Percentiles rank a stretch among this genome's conserved stretches.
phyloP scores from a whole-genome alignment of 2,329 filamentous ascomycete species.

The Fusarium tanahbumbuense region DNA sequence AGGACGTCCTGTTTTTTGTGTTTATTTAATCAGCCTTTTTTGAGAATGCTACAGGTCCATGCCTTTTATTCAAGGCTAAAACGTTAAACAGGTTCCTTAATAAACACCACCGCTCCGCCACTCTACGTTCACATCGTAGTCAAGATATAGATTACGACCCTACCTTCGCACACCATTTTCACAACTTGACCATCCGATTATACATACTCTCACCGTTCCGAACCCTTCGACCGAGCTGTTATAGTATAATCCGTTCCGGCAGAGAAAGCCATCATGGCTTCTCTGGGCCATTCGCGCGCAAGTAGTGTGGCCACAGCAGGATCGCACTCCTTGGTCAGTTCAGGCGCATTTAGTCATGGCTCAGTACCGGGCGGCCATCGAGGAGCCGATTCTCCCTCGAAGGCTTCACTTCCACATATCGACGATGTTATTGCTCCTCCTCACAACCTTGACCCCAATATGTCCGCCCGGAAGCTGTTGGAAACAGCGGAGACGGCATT shows the following conservation, averaged over 20 bases:
- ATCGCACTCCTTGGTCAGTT: constrained; percentile 49
- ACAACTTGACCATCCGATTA: background rate
- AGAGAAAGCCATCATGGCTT: constrained; percentile 41
- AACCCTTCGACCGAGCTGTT: constrained; percentile 22
- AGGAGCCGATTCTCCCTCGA: constrained; percentile 44
- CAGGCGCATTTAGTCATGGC: constrained; percentile 48
- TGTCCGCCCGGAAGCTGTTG: constrained; percentile 65
- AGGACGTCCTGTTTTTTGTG: constrained; percentile 21
- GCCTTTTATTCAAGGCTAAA: constrained; percentile 18
- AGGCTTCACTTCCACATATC: constrained; percentile 62
- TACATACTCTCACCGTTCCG: constrained; percentile 3
- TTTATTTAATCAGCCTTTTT: constrained; percentile 15
- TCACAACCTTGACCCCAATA: constrained; percentile 60
- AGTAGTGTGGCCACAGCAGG: constrained; percentile 44
- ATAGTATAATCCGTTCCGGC: constrained; percentile 13
- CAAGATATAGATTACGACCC: constrained; percentile 21
- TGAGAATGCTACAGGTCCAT: constrained; percentile 33
- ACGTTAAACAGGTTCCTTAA: constrained; percentile 28
- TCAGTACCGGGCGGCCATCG: constrained; percentile 46
- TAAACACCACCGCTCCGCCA: constrained; percentile 32
- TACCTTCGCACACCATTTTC: constrained; percentile 3
- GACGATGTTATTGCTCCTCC: constrained; percentile 62
- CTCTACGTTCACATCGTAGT: constrained; percentile 23
- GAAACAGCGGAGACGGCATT: constrained; percentile 64
- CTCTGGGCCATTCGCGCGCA: constrained; percentile 43